Evolutionary conservation across 1,139 yeast species (phyloP).

Genomic region (Hansenula lynferdii): DNA sequence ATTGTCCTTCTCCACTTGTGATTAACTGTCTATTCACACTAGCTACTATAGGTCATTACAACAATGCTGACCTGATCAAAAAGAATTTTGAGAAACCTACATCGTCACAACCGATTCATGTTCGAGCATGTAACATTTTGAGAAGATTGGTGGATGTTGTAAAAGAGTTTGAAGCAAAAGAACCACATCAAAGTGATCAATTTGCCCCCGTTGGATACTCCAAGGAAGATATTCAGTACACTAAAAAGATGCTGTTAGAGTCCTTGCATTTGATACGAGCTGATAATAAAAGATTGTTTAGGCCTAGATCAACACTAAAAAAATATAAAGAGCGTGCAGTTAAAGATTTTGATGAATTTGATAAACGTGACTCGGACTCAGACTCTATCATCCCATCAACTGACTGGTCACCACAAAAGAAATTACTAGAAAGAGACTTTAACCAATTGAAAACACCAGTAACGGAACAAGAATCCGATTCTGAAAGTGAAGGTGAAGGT

Average conservation of each 20-base stretch:
- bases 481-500: conserved; percentile 5
- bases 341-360: neutral
- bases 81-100: conserved; percentile 4
- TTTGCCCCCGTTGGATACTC: conserved; percentile 4
- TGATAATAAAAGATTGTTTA: conserved; percentile 3
- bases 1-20: conserved; percentile 17
- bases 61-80: conserved; percentile 14
- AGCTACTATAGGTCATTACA: conserved; percentile 17
- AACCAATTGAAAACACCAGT: neutral
- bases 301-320: conserved; percentile 9
- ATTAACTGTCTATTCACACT: conserved; percentile 17
- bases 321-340: conserved; percentile 8
- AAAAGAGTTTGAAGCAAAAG: conserved; percentile 2
- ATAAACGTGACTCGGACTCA: neutral
- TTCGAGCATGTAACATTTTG: conserved; percentile 14
- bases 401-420: conserved; percentile 20
- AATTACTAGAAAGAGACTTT: conserved; percentile 9
- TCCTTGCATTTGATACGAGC: conserved; percentile 11
- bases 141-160: conserved; percentile 9
- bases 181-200: neutral
- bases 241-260: conserved; percentile 6
- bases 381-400: neutral
- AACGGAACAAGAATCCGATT: neutral
- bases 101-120: conserved; percentile 10
- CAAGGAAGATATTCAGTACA: conserved; percentile 6